A percentile compares a stretch with the other conserved stretches of the same genome.
phyloP scores from a whole-genome alignment of 805 yeast species.

The Wickerhamomyces chaumierensis region DNA sequence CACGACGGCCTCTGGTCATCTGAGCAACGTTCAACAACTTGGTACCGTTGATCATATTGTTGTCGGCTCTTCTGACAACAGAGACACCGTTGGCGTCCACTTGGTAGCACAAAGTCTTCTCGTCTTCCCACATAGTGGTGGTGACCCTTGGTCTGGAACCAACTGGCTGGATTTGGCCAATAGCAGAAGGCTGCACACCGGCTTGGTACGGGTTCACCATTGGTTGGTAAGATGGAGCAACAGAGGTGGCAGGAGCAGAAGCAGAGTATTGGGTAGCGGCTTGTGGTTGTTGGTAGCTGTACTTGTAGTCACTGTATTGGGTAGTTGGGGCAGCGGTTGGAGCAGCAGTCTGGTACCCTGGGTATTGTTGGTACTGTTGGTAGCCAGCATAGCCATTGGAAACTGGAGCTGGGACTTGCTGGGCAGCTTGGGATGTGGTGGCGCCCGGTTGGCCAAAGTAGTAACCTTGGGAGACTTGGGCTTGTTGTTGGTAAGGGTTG shows the following conservation, averaged over 20 bases:
- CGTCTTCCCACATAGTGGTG: conserved; percentile 89
- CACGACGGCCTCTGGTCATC: conserved; percentile 81
- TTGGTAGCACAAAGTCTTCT: conserved; percentile 73
- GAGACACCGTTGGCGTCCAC: conserved; percentile 74
- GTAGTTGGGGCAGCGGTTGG: conserved; percentile 6
- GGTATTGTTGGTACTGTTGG: conserved; percentile 17
- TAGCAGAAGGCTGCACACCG: conserved; percentile 8
- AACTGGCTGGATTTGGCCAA: conserved; percentile 20
- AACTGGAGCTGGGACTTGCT: conserved; percentile 2
- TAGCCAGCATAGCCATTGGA: conserved; percentile 9
- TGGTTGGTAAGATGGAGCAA: conserved; percentile 1
- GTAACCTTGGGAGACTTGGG: conserved; percentile 3
- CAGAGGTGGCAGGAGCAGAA: too few species aligned
- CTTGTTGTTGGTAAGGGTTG: conserved; percentile 1
- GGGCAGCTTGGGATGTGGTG: conserved; percentile 8
- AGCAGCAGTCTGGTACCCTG: conserved; percentile 3
- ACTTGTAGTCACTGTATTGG: conserved; percentile 15
- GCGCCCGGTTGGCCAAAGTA: conserved; percentile 6
- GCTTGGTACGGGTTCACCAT: conserved; percentile 6
- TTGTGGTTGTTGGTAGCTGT: conserved; percentile 1
- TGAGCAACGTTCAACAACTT: conserved; percentile 74
- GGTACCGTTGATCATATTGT: conserved; percentile 80
- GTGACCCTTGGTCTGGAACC: conserved; percentile 48
- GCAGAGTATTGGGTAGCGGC: conserved; percentile 8
- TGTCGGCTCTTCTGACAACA: conserved; percentile 77